Evolutionary conservation across 345 rosid species (phyloP).

Genomic region (Salix koriyanagi): DNA sequence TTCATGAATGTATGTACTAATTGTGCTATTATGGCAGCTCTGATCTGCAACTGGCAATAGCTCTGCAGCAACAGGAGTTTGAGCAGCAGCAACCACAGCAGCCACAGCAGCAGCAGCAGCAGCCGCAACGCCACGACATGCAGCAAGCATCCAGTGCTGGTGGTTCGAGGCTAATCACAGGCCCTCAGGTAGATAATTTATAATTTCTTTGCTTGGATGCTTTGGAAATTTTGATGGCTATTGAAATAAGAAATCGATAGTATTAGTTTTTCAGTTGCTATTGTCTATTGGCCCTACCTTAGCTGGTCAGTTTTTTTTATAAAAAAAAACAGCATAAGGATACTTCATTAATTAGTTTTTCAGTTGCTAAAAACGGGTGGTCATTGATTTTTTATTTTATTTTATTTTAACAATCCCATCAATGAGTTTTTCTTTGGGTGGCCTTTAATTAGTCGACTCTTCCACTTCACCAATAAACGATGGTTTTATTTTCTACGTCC

Average conservation of each 20-base stretch:
- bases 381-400: no score
- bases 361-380: no score
- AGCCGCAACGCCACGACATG: constrained; percentile 46
- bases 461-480: no score
- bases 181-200: constrained; percentile 62
- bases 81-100: constrained; percentile 49
- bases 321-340: neutral
- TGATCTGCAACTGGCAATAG: constrained; percentile 95
- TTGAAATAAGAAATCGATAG: neutral
- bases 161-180: constrained; percentile 67
- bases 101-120: constrained; percentile 16
- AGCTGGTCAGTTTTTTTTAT: neutral
- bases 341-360: neutral
- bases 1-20: constrained; percentile 1
- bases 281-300: neutral
- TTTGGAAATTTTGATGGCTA: neutral
- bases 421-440: no score
- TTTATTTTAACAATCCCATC: no score
- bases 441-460: no score
- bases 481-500: no score
- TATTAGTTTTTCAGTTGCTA: neutral
- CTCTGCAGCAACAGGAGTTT: constrained; percentile 93
- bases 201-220: neutral
- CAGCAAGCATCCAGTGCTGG: constrained; percentile 50
- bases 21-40: constrained; percentile 47